These are phyloP conservation scores for Candida alai DNA, from an alignment of 805 yeast genomes.

Conservation along the genomic window DNA sequence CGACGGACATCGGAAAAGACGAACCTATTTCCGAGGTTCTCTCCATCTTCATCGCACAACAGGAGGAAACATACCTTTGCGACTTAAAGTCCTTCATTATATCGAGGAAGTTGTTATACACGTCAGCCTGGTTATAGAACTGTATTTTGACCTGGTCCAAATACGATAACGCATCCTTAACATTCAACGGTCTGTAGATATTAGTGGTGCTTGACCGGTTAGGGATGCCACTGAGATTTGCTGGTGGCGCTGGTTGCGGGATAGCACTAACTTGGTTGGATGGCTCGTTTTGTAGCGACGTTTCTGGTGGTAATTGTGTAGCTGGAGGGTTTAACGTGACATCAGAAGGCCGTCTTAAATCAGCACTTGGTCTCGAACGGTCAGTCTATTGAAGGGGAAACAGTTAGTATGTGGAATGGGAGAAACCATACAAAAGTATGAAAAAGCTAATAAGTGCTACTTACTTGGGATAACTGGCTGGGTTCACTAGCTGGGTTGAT, in stretches of 20 bases:
- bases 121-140: conserved; percentile 89
- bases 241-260: conserved; percentile 16
- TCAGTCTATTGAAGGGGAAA: too few species aligned
- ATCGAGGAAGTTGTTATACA: conserved; percentile 92
- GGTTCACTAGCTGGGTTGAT: conserved; percentile 36
- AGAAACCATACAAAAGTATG: too few species aligned
- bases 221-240: conserved; percentile 31
- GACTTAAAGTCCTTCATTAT: conserved; percentile 99
- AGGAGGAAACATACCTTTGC: conserved; percentile 55
- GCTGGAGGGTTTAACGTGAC: conserved; percentile 16
- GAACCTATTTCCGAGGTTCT: too few species aligned
- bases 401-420: conserved; percentile 1
- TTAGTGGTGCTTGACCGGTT: conserved; percentile 39
- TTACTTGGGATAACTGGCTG: conserved; percentile 19
- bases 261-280: conserved; percentile 12
- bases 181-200: conserved; percentile 79
- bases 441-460: conserved; percentile 14
- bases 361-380: conserved; percentile 19
- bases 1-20: too few species aligned
- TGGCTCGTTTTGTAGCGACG: conserved; percentile 15
- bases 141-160: conserved; percentile 94
- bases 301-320: conserved; percentile 25
- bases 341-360: conserved; percentile 23
- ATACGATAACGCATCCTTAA: conserved; percentile 92
- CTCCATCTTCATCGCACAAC: too few species aligned